phyloP scores from a whole-genome alignment of 2,329 filamentous ascomycete genomes.

The Colletotrichum karsti region DNA sequence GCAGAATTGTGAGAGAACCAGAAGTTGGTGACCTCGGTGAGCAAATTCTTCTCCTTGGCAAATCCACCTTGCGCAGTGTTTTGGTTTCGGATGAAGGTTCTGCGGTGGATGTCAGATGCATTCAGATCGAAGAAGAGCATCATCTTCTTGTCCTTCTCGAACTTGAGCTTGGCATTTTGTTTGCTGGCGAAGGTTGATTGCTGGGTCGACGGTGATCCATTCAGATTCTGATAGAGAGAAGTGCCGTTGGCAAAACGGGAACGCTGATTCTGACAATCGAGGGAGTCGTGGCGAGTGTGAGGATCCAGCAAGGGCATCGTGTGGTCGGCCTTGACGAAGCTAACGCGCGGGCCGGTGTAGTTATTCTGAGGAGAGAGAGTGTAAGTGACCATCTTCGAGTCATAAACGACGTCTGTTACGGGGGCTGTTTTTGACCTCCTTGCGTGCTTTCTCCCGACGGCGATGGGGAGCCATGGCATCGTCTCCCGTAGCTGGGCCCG shows the following conservation, averaged over 20 bases:
- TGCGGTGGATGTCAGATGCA: no score
- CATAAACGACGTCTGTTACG: background rate
- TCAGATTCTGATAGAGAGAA: no score
- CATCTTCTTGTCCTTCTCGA: no score
- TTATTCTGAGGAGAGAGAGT: background rate
- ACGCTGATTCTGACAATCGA: no score
- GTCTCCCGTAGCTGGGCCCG: background rate
- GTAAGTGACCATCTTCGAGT: background rate
- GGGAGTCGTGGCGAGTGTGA: background rate
- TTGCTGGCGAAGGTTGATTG: no score
- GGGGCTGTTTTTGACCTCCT: background rate
- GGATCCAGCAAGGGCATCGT: background rate
- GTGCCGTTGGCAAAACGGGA: no score
- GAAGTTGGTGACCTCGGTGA: background rate
- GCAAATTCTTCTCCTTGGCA: background rate
- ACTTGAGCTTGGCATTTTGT: no score
- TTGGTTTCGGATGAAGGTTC: background rate
- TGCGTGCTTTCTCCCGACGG: background rate
- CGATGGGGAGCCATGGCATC: background rate
- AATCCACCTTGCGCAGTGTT: background rate
- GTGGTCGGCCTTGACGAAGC: background rate
- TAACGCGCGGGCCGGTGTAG: background rate
- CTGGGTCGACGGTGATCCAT: no score
- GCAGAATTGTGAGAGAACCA: background rate
- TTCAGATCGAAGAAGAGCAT: no score